A percentile compares a stretch with the other conserved stretches of the same genome.
These are phyloP conservation scores for Stemphylium vesicarium DNA, from an alignment of 2,329 filamentous ascomycete genomes.

Conservation along the genomic window DNA sequence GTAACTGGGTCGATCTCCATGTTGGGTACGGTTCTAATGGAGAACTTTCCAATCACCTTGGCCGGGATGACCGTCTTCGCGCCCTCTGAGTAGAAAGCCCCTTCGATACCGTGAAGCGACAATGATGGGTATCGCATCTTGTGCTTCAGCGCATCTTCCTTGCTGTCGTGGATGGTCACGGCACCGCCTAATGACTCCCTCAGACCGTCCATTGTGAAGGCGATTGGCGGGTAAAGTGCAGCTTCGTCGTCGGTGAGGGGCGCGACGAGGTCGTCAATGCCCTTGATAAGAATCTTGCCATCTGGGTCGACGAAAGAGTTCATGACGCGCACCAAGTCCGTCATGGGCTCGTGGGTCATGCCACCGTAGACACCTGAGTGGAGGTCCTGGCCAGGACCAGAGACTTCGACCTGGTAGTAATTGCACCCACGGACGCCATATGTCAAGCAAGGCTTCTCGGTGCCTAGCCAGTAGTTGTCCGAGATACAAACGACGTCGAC, in stretches of 20 bases:
- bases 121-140: conserved; percentile 95
- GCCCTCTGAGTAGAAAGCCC: conserved; percentile 89
- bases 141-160: conserved; percentile 92
- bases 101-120: conserved; percentile 92
- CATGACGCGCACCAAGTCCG: conserved; percentile 84
- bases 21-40: conserved; percentile 93
- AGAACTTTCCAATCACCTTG: conserved; percentile 98
- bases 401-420: conserved; percentile 93
- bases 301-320: conserved; percentile 84
- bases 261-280: conserved; percentile 90
- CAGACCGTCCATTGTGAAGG: conserved; percentile 95
- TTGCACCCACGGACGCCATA: conserved; percentile 97
- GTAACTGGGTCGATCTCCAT: conserved; percentile 95
- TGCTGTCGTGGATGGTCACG: conserved; percentile 85
- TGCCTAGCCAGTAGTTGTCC: conserved; percentile 99
- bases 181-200: conserved; percentile 89
- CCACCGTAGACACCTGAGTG: conserved; percentile 98
- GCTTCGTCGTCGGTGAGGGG: conserved; percentile 87
- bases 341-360: conserved; percentile 98
- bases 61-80: conserved; percentile 99
- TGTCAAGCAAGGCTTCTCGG: conserved; percentile 96
- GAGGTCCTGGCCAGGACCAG: conserved; percentile 88
- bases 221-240: conserved; percentile 83
- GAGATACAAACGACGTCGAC: conserved; percentile 97
- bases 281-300: conserved; percentile 93